Conservation (phyloP, 176 grass and related monocot genomes). For the Aegilops longissima region DNA sequence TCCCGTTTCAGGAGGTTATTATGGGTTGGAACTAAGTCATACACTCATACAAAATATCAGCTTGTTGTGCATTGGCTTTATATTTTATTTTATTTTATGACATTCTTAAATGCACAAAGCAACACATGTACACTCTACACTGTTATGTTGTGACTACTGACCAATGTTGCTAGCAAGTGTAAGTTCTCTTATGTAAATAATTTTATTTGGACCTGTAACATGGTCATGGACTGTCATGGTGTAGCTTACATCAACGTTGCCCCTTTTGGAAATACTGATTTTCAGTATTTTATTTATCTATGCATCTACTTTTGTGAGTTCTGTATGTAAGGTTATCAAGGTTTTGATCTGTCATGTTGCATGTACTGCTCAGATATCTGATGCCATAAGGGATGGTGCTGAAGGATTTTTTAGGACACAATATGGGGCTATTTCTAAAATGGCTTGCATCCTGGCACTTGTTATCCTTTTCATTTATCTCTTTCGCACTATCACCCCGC, state of each 20-base stretch:
- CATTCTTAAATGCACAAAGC: constrained; percentile 6
- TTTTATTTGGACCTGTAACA: neutral
- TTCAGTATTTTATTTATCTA: constrained; percentile 1
- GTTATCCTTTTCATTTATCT: constrained; percentile 98
- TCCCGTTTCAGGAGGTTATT: neutral
- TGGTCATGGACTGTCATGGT: neutral
- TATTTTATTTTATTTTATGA: neutral
- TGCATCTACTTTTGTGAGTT: neutral
- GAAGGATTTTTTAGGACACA: constrained; percentile 99
- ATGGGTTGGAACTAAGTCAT: neutral
- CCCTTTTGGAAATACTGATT: neutral
- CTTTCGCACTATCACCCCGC: constrained; percentile 74
- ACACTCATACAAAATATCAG: neutral
- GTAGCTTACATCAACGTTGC: constrained; percentile 1
- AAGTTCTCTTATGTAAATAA: constrained; percentile 6
- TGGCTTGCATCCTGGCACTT: constrained; percentile 87
- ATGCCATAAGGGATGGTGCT: constrained; percentile 97
- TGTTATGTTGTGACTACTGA: neutral
- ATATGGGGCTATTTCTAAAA: constrained; percentile 97
- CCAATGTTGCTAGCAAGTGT: neutral
- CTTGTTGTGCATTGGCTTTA: constrained; percentile 6
- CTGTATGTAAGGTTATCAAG: constrained; percentile 3
- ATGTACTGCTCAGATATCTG: constrained; percentile 76
- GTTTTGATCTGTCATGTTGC: constrained; percentile 21
- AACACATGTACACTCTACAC: neutral